phyloP scores from a whole-genome alignment of 768 basidiomycete species.

The Mycena polygramma region DNA sequence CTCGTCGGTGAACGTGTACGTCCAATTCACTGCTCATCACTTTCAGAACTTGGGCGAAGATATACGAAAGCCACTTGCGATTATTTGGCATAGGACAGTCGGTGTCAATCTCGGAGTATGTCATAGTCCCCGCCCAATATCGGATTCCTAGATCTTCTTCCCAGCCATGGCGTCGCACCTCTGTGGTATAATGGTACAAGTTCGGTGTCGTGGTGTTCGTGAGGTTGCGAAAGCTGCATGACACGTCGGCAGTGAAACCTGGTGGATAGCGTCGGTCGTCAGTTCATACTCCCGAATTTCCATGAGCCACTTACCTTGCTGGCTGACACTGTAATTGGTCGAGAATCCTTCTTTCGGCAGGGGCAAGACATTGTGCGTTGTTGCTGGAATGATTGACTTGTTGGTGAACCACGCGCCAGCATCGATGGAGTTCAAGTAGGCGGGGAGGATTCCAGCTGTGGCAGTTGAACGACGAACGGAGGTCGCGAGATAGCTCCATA shows the following conservation, averaged over 20 bases:
- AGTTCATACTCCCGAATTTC: neutral
- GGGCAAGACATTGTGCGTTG: neutral
- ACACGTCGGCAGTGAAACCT: constrained; percentile 24
- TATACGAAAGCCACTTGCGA: neutral
- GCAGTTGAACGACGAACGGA: neutral
- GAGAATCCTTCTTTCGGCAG: neutral
- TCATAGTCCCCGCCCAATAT: neutral
- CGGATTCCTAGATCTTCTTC: neutral
- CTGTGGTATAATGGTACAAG: neutral
- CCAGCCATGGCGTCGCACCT: neutral
- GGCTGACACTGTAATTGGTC: constrained; percentile 9
- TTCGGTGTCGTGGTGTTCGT: neutral
- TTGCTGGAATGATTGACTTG: constrained; percentile 6
- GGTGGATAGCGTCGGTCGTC: too few species aligned
- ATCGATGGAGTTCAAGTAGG: neutral
- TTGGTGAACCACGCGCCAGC: constrained; percentile 14
- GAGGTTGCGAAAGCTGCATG: neutral
- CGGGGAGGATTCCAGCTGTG: constrained; percentile 16
- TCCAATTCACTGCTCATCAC: neutral
- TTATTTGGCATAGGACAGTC: neutral
- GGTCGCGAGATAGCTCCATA: neutral
- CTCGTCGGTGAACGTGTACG: neutral
- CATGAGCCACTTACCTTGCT: constrained; percentile 5
- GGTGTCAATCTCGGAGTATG: neutral
- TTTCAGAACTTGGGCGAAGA: neutral